These are phyloP conservation scores for Suillus occidentalis DNA, from an alignment of 768 basidiomycete genomes.

Conservation along the genomic window DNA sequence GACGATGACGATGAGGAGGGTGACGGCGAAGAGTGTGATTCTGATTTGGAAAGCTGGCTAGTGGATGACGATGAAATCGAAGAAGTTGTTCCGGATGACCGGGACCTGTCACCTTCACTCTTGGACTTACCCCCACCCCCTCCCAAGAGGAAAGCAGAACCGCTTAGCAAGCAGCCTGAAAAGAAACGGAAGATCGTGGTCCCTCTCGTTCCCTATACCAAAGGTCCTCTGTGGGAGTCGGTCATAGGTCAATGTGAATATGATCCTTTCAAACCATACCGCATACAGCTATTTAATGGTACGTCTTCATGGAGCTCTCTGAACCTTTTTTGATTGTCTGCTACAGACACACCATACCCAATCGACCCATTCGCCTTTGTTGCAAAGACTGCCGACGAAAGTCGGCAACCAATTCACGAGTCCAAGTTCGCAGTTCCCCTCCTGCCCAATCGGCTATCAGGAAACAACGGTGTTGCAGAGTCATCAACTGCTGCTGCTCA, in stretches of 20 bases:
- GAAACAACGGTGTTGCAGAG: conserved; percentile 17
- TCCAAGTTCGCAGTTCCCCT: conserved; percentile 47
- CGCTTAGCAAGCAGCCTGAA: conserved; percentile 40
- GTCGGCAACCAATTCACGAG: conserved; percentile 23
- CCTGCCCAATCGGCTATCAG: conserved; percentile 40
- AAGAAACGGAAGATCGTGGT: conserved; percentile 80
- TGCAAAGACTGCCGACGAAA: conserved; percentile 46
- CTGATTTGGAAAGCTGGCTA: conserved; percentile 39
- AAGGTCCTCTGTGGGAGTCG: conserved; percentile 82
- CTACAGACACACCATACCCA: conserved; percentile 65
- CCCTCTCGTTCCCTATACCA: conserved; percentile 76
- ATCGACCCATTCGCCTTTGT: conserved; percentile 80
- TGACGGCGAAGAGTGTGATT: conserved; percentile 51
- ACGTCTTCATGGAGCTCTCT: conserved; percentile 19
- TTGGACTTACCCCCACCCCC: conserved; percentile 36
- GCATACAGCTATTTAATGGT: conserved; percentile 87
- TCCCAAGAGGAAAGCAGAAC: conserved; percentile 45
- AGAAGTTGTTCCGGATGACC: conserved; percentile 42
- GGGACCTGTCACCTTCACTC: conserved; percentile 35
- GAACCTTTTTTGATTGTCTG: conserved; percentile 7
- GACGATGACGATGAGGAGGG: conserved; percentile 66
- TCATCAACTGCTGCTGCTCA: conserved; percentile 16
- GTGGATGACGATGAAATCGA: conserved; percentile 76
- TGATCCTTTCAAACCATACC: conserved; percentile 70
- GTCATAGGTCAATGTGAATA: conserved; percentile 64